Percentiles rank a stretch among this genome's conserved stretches.
Conservation (phyloP, 1,284 basidiomycete species). For the Papiliotrema flavescens region DNA sequence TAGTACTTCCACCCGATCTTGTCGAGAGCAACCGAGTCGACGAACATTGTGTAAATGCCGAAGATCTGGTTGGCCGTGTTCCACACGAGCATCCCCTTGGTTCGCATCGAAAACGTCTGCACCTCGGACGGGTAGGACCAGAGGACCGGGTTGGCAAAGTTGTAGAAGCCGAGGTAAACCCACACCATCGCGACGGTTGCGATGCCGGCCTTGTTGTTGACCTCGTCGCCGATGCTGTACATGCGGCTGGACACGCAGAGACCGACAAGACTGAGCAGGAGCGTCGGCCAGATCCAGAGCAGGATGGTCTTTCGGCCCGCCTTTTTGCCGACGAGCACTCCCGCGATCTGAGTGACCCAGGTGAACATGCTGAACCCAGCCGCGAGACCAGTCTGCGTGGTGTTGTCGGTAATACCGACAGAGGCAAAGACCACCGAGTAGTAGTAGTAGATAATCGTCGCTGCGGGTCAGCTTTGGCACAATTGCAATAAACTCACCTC, state of each 20-base stretch:
- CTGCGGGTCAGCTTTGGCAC: slow-evolving; percentile 1
- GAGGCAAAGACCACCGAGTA: slow-evolving; percentile 43
- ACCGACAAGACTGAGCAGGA: slow-evolving; percentile 40
- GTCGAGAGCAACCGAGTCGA: slow-evolving; percentile 47
- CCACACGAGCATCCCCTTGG: slow-evolving; percentile 49
- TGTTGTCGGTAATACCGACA: slow-evolving; percentile 47
- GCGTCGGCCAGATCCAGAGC: slow-evolving; percentile 43
- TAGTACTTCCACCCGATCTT: slow-evolving; percentile 49
- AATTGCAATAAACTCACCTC: slow-evolving; percentile 9
- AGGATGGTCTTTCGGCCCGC: slow-evolving; percentile 44
- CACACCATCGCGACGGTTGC: slow-evolving; percentile 47
- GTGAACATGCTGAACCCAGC: slow-evolving; percentile 48
- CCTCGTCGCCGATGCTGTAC: slow-evolving; percentile 29
- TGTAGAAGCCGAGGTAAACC: slow-evolving; percentile 48
- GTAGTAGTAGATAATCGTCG: slow-evolving; percentile 50
- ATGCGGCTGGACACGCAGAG: slow-evolving; percentile 42
- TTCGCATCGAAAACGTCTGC: slow-evolving; percentile 47
- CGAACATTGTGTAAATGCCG: slow-evolving; percentile 36
- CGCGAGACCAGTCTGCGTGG: slow-evolving; percentile 48
- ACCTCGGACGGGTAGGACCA: slow-evolving; percentile 48
- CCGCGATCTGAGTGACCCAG: slow-evolving; percentile 45
- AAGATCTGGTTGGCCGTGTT: slow-evolving; percentile 42
- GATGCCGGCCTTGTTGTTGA: slow-evolving; percentile 32
- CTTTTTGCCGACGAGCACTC: slow-evolving; percentile 35
- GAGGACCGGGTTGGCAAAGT: slow-evolving; percentile 43